phyloP scores from a whole-genome alignment of 2,329 filamentous ascomycete species.

The Trichoderma sp. region DNA sequence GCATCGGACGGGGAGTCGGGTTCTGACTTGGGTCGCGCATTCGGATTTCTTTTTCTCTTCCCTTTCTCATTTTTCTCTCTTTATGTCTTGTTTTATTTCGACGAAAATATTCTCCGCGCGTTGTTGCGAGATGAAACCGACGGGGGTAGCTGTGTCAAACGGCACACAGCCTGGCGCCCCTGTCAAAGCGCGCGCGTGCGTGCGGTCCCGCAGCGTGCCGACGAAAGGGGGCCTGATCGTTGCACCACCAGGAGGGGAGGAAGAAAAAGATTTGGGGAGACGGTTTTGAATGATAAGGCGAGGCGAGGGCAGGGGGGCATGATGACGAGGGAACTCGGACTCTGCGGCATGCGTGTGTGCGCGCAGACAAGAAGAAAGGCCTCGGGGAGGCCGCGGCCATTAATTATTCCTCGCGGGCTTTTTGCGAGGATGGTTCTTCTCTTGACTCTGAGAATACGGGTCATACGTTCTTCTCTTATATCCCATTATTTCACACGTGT shows the following conservation, averaged over 20 bases:
- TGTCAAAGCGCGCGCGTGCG: conserved; percentile 15
- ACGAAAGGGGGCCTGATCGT: background rate
- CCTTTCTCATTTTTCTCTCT: conserved; percentile 30
- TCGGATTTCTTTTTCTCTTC: conserved; percentile 33
- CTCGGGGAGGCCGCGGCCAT: conserved; percentile 1
- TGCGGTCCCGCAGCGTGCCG: conserved; percentile 15
- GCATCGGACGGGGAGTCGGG: conserved; percentile 47
- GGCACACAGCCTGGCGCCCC: conserved; percentile 12
- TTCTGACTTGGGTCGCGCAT: conserved; percentile 40
- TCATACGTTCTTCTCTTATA: conserved; percentile 30
- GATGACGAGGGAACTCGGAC: conserved; percentile 17
- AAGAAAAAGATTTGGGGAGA: conserved; percentile 17
- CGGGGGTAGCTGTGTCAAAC: conserved; percentile 23
- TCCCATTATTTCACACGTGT: conserved; percentile 32
- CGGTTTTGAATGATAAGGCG: conserved; percentile 1
- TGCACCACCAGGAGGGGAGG: conserved; percentile 18
- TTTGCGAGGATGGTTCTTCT: conserved; percentile 23
- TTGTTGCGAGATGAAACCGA: conserved; percentile 14
- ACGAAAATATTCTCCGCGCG: conserved; percentile 25
- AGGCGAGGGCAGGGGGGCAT: background rate
- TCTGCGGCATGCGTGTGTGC: conserved; percentile 27
- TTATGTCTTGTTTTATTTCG: conserved; percentile 31
- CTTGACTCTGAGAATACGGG: conserved; percentile 24
- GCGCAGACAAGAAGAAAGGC: conserved; percentile 25
- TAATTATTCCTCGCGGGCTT: conserved; percentile 17